These are phyloP conservation scores for Fusarium longipes DNA, from an alignment of 2,329 filamentous ascomycete genomes.

Conservation along the genomic window DNA sequence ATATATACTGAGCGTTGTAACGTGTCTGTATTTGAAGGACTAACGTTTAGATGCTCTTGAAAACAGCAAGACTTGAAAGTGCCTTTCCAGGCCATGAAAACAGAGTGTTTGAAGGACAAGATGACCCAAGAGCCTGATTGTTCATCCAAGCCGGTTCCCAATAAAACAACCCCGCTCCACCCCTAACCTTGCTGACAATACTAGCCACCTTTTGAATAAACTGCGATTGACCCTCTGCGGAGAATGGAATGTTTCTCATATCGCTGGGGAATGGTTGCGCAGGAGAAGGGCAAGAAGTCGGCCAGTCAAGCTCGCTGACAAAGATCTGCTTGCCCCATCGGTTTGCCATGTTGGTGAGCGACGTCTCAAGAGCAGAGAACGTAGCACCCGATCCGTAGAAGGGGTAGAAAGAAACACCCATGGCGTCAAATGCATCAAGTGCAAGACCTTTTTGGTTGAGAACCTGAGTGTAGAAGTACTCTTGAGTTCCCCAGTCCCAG, in stretches of 20 bases:
- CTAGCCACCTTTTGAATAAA: constrained; percentile 71
- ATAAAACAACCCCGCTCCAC: constrained; percentile 73
- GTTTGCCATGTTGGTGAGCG: constrained; percentile 67
- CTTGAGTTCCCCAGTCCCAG: constrained; percentile 75
- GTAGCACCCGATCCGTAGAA: constrained; percentile 73
- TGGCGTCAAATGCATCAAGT: constrained; percentile 72
- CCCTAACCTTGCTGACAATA: constrained; percentile 63
- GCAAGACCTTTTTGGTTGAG: constrained; percentile 62
- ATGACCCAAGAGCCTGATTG: constrained; percentile 72
- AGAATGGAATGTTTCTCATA: constrained; percentile 69
- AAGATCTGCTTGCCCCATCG: constrained; percentile 73
- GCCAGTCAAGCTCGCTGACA: constrained; percentile 80
- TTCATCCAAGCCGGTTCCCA: constrained; percentile 80
- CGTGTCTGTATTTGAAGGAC: neutral
- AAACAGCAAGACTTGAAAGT: constrained; percentile 67
- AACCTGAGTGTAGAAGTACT: constrained; percentile 72
- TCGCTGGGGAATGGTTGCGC: constrained; percentile 70
- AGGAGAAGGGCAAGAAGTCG: constrained; percentile 69
- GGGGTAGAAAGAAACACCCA: constrained; percentile 79
- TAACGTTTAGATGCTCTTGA: constrained; percentile 60
- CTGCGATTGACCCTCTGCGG: constrained; percentile 69
- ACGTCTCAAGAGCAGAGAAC: constrained; percentile 65
- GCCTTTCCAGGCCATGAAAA: constrained; percentile 66
- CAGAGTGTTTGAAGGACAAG: constrained; percentile 72
- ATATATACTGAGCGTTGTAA: neutral